A percentile compares a stretch with the other conserved stretches of the same genome.
These are phyloP conservation scores for Diaporthe amygdali DNA, from an alignment of 2,329 filamentous ascomycete genomes.

Conservation along the genomic window DNA sequence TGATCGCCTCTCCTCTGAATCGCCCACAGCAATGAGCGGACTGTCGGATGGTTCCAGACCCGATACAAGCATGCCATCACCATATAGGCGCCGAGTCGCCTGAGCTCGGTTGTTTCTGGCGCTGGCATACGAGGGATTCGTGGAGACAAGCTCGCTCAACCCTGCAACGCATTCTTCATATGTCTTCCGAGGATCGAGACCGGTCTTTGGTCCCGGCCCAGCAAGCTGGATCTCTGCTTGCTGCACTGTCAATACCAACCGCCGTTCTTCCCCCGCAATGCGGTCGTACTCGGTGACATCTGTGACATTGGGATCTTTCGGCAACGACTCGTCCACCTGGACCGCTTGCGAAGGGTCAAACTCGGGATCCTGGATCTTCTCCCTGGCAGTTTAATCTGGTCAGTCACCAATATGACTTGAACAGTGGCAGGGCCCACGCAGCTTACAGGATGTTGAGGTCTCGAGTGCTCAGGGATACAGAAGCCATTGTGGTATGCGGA, in stretches of 20 bases:
- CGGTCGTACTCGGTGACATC: conserved; percentile 56
- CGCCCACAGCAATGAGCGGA: conserved; percentile 47
- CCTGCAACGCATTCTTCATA: conserved; percentile 54
- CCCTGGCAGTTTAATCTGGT: conserved; percentile 28
- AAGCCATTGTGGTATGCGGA: conserved; percentile 48
- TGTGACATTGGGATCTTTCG: conserved; percentile 62
- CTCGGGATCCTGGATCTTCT: conserved; percentile 72
- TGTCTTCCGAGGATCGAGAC: conserved; percentile 44
- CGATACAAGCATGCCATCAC: conserved; percentile 60
- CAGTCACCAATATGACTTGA: neutral
- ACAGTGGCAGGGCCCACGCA: neutral
- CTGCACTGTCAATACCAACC: conserved; percentile 61
- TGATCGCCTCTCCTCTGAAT: conserved; percentile 40
- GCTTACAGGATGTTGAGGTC: conserved; percentile 62
- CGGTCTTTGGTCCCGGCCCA: conserved; percentile 42
- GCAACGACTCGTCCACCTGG: conserved; percentile 58
- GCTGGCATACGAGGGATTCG: conserved; percentile 71
- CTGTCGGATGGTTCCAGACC: conserved; percentile 42
- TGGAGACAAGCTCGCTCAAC: conserved; percentile 61
- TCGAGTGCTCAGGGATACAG: conserved; percentile 56
- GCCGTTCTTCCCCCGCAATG: conserved; percentile 55
- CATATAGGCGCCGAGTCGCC: conserved; percentile 64
- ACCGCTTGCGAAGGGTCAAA: conserved; percentile 60
- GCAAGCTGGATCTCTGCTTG: conserved; percentile 58
- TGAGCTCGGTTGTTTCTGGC: conserved; percentile 79